Evolutionary conservation across 1,284 basidiomycete species (phyloP).

Genomic region (Rhodotorula sp.): DNA sequence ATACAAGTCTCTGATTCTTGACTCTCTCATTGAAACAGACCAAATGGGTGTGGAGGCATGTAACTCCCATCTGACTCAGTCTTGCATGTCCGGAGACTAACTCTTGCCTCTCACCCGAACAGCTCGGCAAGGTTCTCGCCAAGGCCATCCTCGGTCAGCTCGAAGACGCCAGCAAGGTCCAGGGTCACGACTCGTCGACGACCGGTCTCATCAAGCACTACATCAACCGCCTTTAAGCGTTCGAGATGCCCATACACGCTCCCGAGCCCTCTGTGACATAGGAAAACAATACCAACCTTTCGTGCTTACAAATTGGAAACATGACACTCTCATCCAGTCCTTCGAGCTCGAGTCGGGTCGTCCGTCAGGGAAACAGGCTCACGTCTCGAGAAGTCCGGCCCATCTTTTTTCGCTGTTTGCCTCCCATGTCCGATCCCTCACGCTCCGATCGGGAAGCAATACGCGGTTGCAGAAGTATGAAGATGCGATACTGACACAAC

Average conservation of each 20-base stretch:
- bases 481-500: background rate
- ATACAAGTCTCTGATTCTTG: background rate
- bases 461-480: too few species aligned
- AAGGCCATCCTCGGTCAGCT: slow-evolving; percentile 92
- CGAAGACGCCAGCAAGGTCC: slow-evolving; percentile 73
- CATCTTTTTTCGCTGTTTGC: too few species aligned
- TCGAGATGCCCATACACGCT: background rate
- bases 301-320: too few species aligned
- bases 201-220: slow-evolving; percentile 92
- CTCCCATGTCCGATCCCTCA: too few species aligned
- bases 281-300: too few species aligned
- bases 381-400: too few species aligned
- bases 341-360: too few species aligned
- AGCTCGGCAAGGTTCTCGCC: slow-evolving; percentile 90
- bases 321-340: too few species aligned
- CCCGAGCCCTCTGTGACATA: too few species aligned
- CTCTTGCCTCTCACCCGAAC: slow-evolving; percentile 59
- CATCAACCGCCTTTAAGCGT: slow-evolving; percentile 31
- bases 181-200: slow-evolving; percentile 88
- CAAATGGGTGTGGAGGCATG: slow-evolving; percentile 95
- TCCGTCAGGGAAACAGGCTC: too few species aligned
- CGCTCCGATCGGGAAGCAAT: too few species aligned
- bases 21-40: slow-evolving; percentile 54
- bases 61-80: background rate
- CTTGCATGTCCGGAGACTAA: slow-evolving; percentile 50